Base-by-base conservation (phyloP, 78 protist genomes). In the Speleostelium caveatum region DNA sequence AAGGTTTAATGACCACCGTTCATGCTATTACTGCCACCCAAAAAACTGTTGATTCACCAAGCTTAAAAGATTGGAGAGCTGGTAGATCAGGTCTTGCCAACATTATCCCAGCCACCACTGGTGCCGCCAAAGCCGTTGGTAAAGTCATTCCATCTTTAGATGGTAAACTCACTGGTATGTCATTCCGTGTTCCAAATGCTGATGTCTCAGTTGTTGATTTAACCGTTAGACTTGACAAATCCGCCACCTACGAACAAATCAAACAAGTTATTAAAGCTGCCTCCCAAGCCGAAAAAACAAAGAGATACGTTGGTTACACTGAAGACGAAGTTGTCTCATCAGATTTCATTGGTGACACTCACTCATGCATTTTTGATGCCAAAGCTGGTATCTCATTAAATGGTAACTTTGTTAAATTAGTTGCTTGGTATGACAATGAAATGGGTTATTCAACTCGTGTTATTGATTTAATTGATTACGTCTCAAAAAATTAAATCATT, bases 161-260 rank as follows among this genome's bases (percentile, higher is more conserved):
- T 86, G 99, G 99, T 71, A 98, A 99, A 95, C 96, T 99, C 53
- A 99, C 99, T 0, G 99, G 99, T 73, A 99, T 99, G 99, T 86
- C 99, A 68, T 98, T 99, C 99, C 99, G 99, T 75, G 99, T 99
- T 41, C 99, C 99, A 77, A 96, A 97, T 35, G 94, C 96, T 32
- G 98, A 98, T 86, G 99, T 98, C 39, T 99, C 99, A 8, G 99
- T 99, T 51, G 99, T 99, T 67, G 99, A 99, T 78, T 96, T 99
- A 51, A 99, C 99, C 33, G 33, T 45, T 74, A 53, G 89, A 32
- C 94, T 98, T 21, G 96, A 59, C 35, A 98, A 91, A 86, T 30
- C 73, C 12, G 98, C 99, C 83, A 45, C 97, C 39, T 96, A 96
- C 67, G 99, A 97, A 42, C 96, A 96, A 45, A 98, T 99, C 94